phyloP scores from a whole-genome alignment of 768 basidiomycete genomes.

The Podaxis sp. region DNA sequence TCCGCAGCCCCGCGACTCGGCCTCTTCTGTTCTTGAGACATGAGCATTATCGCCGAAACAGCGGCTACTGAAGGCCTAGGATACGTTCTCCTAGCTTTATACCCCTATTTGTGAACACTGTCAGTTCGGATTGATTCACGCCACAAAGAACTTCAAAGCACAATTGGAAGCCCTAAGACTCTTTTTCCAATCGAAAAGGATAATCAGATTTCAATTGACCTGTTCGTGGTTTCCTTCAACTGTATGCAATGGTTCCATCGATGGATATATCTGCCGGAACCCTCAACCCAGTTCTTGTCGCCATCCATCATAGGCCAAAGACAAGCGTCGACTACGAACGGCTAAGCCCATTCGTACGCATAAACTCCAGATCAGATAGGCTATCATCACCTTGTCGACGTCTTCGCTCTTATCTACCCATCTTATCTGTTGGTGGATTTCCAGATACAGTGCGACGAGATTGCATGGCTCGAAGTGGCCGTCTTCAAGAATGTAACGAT shows the following conservation, averaged over 20 bases:
- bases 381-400: not conserved
- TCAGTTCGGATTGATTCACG: not conserved
- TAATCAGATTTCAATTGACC: not conserved
- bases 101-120: not conserved
- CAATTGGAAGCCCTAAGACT: not conserved
- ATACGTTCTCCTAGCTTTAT: not conserved
- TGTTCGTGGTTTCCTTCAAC: not conserved
- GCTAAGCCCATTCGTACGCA: not conserved
- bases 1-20: not conserved
- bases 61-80: not conserved
- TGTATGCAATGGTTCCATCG: constrained; percentile 3
- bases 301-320: not conserved
- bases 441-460: not conserved
- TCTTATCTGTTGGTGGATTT: constrained; percentile 5
- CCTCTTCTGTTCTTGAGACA: constrained; percentile 7
- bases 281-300: constrained; percentile 9
- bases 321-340: not conserved
- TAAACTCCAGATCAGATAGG: not conserved
- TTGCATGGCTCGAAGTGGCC: not conserved
- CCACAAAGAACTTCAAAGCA: not conserved
- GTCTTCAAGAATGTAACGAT: not conserved
- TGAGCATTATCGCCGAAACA: constrained; percentile 7
- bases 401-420: constrained; percentile 7
- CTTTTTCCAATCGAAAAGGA: not conserved
- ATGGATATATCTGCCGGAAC: constrained; percentile 2